Evolutionary conservation across 73 alveolate genomes (phyloP).

Genomic region (Paramecium biaurelia): DNA sequence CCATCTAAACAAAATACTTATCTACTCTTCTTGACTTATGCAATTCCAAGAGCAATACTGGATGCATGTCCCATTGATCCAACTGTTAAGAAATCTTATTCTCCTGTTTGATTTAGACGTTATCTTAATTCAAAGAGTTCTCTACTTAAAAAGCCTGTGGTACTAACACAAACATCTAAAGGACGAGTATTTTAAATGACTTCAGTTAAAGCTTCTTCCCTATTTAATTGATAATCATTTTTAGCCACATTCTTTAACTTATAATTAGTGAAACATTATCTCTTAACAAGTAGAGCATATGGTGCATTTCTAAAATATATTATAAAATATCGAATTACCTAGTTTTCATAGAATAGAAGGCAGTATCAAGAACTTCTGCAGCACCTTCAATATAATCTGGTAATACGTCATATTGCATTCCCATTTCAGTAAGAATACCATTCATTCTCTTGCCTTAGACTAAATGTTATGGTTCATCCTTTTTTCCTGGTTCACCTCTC

Average conservation of each 20-base stretch:
- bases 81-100: conserved; percentile 77
- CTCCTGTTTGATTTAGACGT: conserved; percentile 67
- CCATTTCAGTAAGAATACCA: conserved; percentile 81
- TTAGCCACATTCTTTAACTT: conserved; percentile 45
- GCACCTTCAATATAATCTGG: conserved; percentile 90
- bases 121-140: conserved; percentile 86
- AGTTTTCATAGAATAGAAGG: conserved; percentile 59
- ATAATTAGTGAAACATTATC: conserved; percentile 81
- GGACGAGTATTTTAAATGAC: conserved; percentile 64
- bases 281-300: conserved; percentile 83
- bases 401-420: conserved; percentile 80
- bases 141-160: conserved; percentile 92
- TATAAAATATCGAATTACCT: conserved; percentile 21
- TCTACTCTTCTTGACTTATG: conserved; percentile 70
- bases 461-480: conserved; percentile 94
- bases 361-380: conserved; percentile 70
- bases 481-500: conserved; percentile 97
- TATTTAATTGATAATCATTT: conserved; percentile 63
- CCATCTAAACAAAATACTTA: conserved; percentile 90
- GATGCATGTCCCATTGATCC: conserved; percentile 96
- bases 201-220: conserved; percentile 76
- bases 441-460: conserved; percentile 84
- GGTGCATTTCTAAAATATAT: conserved; percentile 73
- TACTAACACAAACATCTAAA: conserved; percentile 73
- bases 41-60: conserved; percentile 87